Conservation (phyloP, 179 eudicot genomes). For the Patellifolia procumbens region DNA sequence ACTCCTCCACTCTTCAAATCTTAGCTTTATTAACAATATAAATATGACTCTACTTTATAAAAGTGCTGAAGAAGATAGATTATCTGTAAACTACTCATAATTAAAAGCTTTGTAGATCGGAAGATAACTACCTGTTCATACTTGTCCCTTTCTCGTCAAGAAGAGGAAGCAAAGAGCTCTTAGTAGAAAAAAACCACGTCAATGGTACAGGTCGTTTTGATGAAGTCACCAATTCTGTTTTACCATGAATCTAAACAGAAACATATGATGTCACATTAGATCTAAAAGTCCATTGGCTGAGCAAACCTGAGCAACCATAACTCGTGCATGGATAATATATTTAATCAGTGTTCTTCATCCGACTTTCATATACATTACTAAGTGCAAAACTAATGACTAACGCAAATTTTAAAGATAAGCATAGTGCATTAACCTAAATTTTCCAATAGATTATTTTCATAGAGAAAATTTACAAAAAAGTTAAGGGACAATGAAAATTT, state of each 20-base stretch:
- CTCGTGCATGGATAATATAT: neutral
- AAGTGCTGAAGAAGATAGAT: constrained; percentile 1
- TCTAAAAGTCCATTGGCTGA: neutral
- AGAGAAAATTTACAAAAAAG: neutral
- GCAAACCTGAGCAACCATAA: neutral
- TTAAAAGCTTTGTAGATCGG: neutral
- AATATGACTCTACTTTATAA: neutral
- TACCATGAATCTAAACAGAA: constrained; percentile 77
- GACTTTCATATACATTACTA: neutral
- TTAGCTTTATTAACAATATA: constrained; percentile 3
- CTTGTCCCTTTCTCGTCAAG: constrained; percentile 86
- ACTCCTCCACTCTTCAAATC: no score
- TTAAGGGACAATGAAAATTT: neutral
- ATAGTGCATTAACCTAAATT: neutral
- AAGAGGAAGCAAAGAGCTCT: constrained; percentile 73
- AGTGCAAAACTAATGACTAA: neutral
- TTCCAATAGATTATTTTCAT: neutral
- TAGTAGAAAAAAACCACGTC: constrained; percentile 96
- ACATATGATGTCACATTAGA: constrained; percentile 27
- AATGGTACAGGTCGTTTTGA: constrained; percentile 95
- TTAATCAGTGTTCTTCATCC: constrained; percentile 1
- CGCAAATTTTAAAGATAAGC: no score
- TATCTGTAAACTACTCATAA: constrained; percentile 90
- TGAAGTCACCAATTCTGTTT: constrained; percentile 88
- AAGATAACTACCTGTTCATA: constrained; percentile 78